Base-by-base conservation (phyloP, 805 yeast genomes). In the Sugiyamaella valdiviana region DNA sequence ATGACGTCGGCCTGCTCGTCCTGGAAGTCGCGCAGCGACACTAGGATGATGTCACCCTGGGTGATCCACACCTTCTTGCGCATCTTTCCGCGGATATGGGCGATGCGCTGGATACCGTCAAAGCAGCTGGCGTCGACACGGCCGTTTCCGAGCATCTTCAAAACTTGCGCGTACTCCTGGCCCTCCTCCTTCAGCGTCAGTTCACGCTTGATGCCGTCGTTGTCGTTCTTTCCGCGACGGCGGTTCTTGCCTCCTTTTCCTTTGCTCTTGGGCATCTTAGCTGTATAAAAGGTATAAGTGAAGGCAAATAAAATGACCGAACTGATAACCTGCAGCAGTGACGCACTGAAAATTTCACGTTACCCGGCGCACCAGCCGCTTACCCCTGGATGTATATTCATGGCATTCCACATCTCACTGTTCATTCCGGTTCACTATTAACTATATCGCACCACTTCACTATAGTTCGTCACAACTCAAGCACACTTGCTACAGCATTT, bases 1-100 rank as follows among this genome's bases (percentile, higher is more conserved):
- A 93, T 91, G 59, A 93, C 97, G 68, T 93, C 99, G 76, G 97
- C 93, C 69, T 86, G 95, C 54, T 87, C 96, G 64, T 91, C 97
- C 73, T 93, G 97, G 81, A 93, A 93, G 64, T 93, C 99, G 78
- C 99, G 89, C 62, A 93, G 79, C 6, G 96, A 90, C 42, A 91
- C 93, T 65, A 93, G 75, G 59, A 93, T 88, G 61, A 93, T 93
- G 68, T 93, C 99, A 74, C 99, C 99, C 70, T 89, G 98, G 42
- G 86, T 86, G 88, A 93, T 90, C 99, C 99, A 93, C 53, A 93
- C 99, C 80, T 91, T 93, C 83, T 93, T 93, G 79, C 99, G 86
- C 73, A 93, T 79, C 68, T 93, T 93, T 63, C 99, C 99, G 78
- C 99, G 87, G 65, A 93, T 93, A 67, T 91, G 99, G 16, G 95